Percentiles rank a stretch among this genome's conserved stretches.
These are phyloP conservation scores for Leptoxyphium fumago DNA, from an alignment of 2,329 filamentous ascomycete species.

Conservation along the genomic window DNA sequence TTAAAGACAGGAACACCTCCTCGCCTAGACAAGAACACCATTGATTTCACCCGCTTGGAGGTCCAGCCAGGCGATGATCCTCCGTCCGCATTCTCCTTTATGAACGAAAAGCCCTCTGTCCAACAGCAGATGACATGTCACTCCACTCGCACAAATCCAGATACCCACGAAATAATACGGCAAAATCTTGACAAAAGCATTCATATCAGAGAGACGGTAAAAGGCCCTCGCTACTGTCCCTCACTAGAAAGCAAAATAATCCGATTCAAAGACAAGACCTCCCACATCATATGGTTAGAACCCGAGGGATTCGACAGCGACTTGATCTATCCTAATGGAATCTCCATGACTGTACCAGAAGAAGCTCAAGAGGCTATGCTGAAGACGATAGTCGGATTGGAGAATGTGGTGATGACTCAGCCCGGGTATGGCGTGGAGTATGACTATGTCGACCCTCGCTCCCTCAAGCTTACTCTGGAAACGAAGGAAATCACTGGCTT, in stretches of 20 bases:
- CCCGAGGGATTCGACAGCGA: slow-evolving; percentile 86
- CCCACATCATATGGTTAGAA: slow-evolving; percentile 91
- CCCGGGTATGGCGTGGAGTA: slow-evolving; percentile 96
- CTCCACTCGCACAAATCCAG: slow-evolving; percentile 73
- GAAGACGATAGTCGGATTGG: slow-evolving; percentile 75
- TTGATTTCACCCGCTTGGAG: slow-evolving; percentile 60
- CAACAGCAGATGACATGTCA: slow-evolving; percentile 73
- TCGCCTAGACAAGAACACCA: slow-evolving; percentile 64
- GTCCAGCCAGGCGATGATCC: slow-evolving; percentile 70
- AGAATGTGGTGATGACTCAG: slow-evolving; percentile 82
- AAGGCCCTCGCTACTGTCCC: slow-evolving; percentile 87
- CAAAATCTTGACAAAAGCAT: slow-evolving; percentile 90
- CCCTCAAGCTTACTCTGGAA: slow-evolving; percentile 75
- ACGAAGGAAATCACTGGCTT: slow-evolving; percentile 83
- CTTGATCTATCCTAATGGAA: slow-evolving; percentile 87
- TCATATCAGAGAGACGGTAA: slow-evolving; percentile 89
- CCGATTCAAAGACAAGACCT: slow-evolving; percentile 63
- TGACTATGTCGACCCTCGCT: slow-evolving; percentile 91
- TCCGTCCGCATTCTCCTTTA: slow-evolving; percentile 79
- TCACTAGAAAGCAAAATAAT: slow-evolving; percentile 91
- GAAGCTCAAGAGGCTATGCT: slow-evolving; percentile 75
- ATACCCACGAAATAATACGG: slow-evolving; percentile 68
- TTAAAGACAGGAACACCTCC: slow-evolving; percentile 95
- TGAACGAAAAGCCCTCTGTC: slow-evolving; percentile 66
- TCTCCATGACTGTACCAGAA: slow-evolving; percentile 90